Base-by-base conservation (phyloP, 2,329 filamentous ascomycete genomes). In the Exophiala phaeomuriformis region DNA sequence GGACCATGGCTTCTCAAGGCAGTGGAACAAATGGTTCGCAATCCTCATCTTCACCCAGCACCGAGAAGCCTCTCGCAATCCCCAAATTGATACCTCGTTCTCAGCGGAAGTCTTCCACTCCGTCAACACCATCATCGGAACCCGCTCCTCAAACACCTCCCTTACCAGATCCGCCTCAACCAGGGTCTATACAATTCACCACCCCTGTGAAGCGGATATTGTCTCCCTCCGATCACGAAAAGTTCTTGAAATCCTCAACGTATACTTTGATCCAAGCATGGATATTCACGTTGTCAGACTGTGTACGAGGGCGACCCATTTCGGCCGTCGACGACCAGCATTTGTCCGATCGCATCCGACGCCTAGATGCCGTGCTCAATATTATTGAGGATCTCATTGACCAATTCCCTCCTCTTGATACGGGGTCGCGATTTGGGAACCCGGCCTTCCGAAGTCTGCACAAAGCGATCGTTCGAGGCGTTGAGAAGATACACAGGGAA, bases 391-490 rank as follows among this genome's bases (percentile, higher is more conserved):
- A 74, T 3, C 75, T 91, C 1, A 77, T 95, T 3, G 72, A 77
- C 9, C 72, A 78, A 48, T 84, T 85, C 49, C 93, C 93, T 0
- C 85, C 93, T 0, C 79, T 91, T 61, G 90, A 97, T 59, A 87
- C 90, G 44, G 90, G 90, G 43, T 95, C 90, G 5, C 81, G 93
- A 29, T 98, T 98, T 68, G 94, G 93, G 44, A 98, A 98, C 72
- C 90, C 90, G 62, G 82, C 86, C 1, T 98, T 98, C 72, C 82
- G 89, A 47, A 78, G 80, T 53, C 90, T 94, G 64, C 78, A 96
- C 52, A 86, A 75, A 56, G 69, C 72, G 52, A 66, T 75, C 9
- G 66, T 67, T 10, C 53, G 64, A n/a, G 68, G 71, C 48, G 70
- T 69, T 57, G 56, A 64, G 30, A 55, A 61, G 57, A 73, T 72